Base-by-base conservation (phyloP, 306 rosid species). In the Corylus avellana region DNA sequence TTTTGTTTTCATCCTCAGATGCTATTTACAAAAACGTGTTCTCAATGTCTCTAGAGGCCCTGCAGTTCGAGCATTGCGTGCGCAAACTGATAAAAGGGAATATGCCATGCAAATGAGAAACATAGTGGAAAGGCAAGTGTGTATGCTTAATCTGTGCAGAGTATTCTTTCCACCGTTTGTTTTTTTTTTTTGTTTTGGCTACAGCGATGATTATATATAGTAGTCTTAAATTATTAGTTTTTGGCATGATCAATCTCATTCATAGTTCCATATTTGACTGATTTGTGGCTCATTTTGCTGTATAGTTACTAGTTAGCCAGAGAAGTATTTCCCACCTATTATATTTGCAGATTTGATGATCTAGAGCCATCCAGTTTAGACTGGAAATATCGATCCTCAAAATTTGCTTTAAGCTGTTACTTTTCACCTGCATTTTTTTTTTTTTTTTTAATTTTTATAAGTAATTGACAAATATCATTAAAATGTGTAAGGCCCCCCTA, bases 21-120 rank as follows among this genome's bases (percentile, higher is more conserved):
- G 98, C 88, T 95, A 95, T 86, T 84, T 95, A 76, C 98, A 95
- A 78, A 95, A 95, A 84, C 98, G 97, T 80, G 83, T 95, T 50
- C 98, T 95, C 84, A 95, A 95, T 84, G 72, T 89, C 72, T 92
- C 98, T 56, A 91, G 97, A 86, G 98, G 98, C 62, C 98, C 98
- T 82, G 98, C 98, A 61, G 98, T 95, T 70, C 91, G 90, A 46
- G 98, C 98, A 70, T 81, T 95, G 84, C 98, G 98, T 73, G 98
- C 98, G 44, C 98, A 95, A 68, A 95, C 97, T 44, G 98, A 95
- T 83, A 95, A 95, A 86, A 86, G 98, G 81, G 98, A 95, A 81
- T 95, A 95, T 83, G 98, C 98, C 79, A 76, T 84, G 81, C 72
- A 85, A 84, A 95, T 95, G 98, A 92, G 87, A 77, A 88, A 42